Base-by-base conservation (phyloP, 805 yeast species). In the Starmerella riodocensis region DNA sequence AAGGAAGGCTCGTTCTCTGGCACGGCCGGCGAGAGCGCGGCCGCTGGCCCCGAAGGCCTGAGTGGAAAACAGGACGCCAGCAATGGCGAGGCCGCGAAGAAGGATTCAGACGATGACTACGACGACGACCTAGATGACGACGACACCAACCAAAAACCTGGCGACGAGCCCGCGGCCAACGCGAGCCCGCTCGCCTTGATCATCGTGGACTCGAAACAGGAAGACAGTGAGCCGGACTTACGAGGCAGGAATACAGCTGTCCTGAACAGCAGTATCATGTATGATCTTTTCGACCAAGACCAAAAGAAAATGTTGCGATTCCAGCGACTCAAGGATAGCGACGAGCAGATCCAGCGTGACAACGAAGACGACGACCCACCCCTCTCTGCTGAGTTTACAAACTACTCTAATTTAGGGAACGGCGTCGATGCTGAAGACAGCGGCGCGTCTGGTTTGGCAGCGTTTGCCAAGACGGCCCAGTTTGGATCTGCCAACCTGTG, bases 401-500 rank as follows among this genome's bases (percentile, higher is more conserved):
- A 31, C 23, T 18, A 6, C 9, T 43, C 12, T 14, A 14, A 8
- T 21, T 16, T 31, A 5, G 17, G 19, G 7, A 21, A 19, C 7
- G 58, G 52, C 25, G 45, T 34, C 16, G 18, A 8, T 16, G 20
- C 34, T 14, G 25, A 23, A 4, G 27, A 39, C 21, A 26, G 39
- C 32, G 34, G 34, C 5, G n/a, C n/a, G n/a, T 31, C 34, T 9
- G 40, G 34, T 22, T 20, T 46, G n/a, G 19, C 32, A 3, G 34
- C 42, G 4, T 21, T 42, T 9, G 33, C 49, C 36, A 29, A 55
- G 11, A 54, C 67, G 6, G 71, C 69, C 42, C 64, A 67, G 41
- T 60, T 74, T 38, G 88, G 88, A 3, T 84, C 86, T 3, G 86
- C 84, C 1, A 78, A 76, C 49, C 59, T 79, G 27, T 76, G 85